Evolutionary conservation across 306 rosid species (phyloP), one percentile per base, ranked within the genome.

Genomic region (Cicer pinnatifidum): DNA sequence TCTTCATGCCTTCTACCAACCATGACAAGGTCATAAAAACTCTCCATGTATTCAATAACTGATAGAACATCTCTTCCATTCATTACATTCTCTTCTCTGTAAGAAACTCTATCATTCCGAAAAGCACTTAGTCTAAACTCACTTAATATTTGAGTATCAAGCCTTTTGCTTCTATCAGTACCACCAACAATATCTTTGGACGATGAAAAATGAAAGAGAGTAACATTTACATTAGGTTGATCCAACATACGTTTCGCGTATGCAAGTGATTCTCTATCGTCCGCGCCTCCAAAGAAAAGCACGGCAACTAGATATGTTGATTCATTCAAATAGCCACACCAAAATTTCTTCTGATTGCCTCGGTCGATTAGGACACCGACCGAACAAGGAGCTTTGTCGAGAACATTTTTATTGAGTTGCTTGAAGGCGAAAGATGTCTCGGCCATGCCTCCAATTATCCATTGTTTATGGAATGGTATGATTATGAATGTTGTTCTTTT

Each of bases 351-450:
- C 39, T 71, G 84, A 39, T 53, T 78, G 9, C 92, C 91, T 5
- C 84, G 86, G 64, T 92, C 92, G 1, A 90, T 65, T 0, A 92
- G 90, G 59, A 90, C 77, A 0, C 96, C 96, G 35, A 92, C 91
- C 0, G 96, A 85, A 76, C 97, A 92, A 57, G 98, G 96, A 20
- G 98, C 89, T 72, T 84, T 86, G n/a, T 85, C 92, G 9, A 87
- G 89, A n/a, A 88, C 89, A 17, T 82, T 87, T 46, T 76, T 77
- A 85, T 87, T 85, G 16, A 88, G 77, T 9, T 83, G 85, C 46
- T 84, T 77, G 33, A 66, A 78, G 47, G 83, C 80, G 67, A 62
- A 58, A 40, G 84, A 71, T 9, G 88, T 69, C 56, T 82, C 82
- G 7, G 65, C 77, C 47, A 78, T 78, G 15, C 78, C 75, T 20